Evolutionary conservation across 2,329 filamentous ascomycete species (phyloP).

Genomic region (Aspergillus ibericus): DNA sequence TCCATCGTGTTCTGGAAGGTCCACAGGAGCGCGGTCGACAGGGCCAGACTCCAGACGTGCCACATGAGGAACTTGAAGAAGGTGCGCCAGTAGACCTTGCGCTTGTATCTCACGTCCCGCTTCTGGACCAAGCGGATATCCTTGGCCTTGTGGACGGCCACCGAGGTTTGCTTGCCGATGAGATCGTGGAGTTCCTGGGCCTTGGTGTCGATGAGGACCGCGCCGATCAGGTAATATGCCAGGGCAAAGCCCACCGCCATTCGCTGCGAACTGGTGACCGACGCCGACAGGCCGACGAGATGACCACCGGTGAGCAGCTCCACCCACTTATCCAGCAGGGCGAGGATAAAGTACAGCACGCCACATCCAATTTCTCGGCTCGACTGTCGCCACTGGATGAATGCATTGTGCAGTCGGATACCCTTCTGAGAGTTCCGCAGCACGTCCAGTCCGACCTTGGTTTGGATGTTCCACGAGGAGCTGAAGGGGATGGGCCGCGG

Average conservation of each 20-base stretch:
- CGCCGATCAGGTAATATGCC: slow-evolving; percentile 58
- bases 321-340: slow-evolving; percentile 58
- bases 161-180: slow-evolving; percentile 44
- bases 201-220: slow-evolving; percentile 57
- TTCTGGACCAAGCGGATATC: slow-evolving; percentile 48
- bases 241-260: slow-evolving; percentile 57
- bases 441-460: slow-evolving; percentile 55
- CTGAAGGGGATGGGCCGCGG: slow-evolving; percentile 55
- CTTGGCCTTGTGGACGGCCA: slow-evolving; percentile 43
- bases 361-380: slow-evolving; percentile 56
- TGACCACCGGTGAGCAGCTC: slow-evolving; percentile 48
- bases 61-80: slow-evolving; percentile 52
- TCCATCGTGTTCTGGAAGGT: slow-evolving; percentile 46
- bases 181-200: slow-evolving; percentile 52
- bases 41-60: slow-evolving; percentile 54
- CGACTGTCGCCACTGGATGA: slow-evolving; percentile 60
- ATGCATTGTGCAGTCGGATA: slow-evolving; percentile 56
- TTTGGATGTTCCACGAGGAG: slow-evolving; percentile 60
- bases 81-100: slow-evolving; percentile 53
- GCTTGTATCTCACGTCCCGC: slow-evolving; percentile 47
- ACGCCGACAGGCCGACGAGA: slow-evolving; percentile 41
- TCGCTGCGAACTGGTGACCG: slow-evolving; percentile 40
- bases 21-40: slow-evolving; percentile 55
- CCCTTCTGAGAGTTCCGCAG: slow-evolving; percentile 56
- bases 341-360: slow-evolving; percentile 56